Evolutionary conservation across 805 yeast species (phyloP).

Genomic region (Kazachstania africana): DNA sequence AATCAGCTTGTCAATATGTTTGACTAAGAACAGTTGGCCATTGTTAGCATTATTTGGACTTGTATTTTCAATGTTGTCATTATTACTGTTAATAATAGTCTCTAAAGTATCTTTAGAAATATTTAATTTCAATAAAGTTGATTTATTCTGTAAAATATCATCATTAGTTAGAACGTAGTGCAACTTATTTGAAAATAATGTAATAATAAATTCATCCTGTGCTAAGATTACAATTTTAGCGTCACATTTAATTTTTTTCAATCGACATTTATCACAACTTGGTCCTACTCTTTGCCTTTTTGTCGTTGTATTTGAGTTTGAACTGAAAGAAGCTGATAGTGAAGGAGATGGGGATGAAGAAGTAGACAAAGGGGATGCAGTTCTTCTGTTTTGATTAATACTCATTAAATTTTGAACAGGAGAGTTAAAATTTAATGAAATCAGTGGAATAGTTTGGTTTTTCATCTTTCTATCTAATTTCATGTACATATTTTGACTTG

Average conservation of each 20-base stretch:
- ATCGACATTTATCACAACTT: constrained; percentile 59
- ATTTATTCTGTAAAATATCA: constrained; percentile 5
- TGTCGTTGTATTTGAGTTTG: background rate
- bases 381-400: background rate
- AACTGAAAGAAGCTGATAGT: background rate
- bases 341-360: background rate
- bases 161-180: constrained; percentile 13
- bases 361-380: background rate
- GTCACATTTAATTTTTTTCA: constrained; percentile 66
- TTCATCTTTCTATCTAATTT: too few species aligned
- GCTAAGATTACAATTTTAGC: constrained; percentile 42
- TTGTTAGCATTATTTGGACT: background rate
- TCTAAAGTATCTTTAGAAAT: constrained; percentile 1
- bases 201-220: constrained; percentile 15
- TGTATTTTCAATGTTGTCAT: background rate
- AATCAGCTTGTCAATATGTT: constrained; percentile 28
- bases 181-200: constrained; percentile 9
- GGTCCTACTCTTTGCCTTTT: constrained; percentile 64
- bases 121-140: background rate
- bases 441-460: too few species aligned
- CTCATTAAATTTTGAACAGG: background rate
- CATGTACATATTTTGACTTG: background rate
- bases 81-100: background rate
- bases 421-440: background rate
- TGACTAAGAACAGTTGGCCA: constrained; percentile 7